Conservation (phyloP, 306 rosid species). For the Glycyrrhiza uralensis region DNA sequence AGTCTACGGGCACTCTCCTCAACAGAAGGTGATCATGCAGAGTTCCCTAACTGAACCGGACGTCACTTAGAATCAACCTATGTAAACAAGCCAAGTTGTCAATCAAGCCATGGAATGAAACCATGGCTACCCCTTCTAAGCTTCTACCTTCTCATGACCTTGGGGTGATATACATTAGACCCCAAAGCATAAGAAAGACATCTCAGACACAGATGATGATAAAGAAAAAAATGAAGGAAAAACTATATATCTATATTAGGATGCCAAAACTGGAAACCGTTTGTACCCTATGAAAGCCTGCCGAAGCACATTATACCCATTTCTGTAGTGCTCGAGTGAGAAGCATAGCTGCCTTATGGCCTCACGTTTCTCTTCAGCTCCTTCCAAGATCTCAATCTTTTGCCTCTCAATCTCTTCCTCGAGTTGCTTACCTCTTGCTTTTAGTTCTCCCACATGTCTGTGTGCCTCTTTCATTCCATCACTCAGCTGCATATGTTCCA, state of each 20-base stretch:
- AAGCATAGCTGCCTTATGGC: constrained; percentile 88
- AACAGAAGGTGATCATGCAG: not conserved
- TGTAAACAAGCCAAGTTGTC: not conserved
- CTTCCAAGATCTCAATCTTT: constrained; percentile 48
- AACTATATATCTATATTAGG: constrained; percentile 23
- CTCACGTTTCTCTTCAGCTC: constrained; percentile 89
- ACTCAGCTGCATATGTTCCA: constrained; percentile 39
- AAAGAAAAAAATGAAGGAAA: not conserved
- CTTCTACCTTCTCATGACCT: constrained; percentile 26
- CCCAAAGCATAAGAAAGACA: constrained; percentile 16
- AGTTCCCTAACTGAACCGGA: constrained; percentile 16
- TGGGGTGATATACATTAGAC: constrained; percentile 13
- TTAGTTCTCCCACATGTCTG: constrained; percentile 44
- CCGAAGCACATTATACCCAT: constrained; percentile 47
- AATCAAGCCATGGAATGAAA: not conserved
- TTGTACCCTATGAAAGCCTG: constrained; percentile 46
- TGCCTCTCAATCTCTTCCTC: constrained; percentile 71
- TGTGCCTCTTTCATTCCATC: constrained; percentile 34
- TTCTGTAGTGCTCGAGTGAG: constrained; percentile 79
- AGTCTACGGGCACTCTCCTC: not conserved
- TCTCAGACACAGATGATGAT: not conserved
- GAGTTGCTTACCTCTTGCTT: constrained; percentile 36
- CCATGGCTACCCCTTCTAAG: constrained; percentile 10
- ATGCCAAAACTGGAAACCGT: constrained; percentile 44
- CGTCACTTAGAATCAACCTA: not conserved